A percentile compares a stretch with the other conserved stretches of the same genome.
Evolutionary conservation across 139 green algal genomes (phyloP).

Genomic region (Coelastrella sp.): DNA sequence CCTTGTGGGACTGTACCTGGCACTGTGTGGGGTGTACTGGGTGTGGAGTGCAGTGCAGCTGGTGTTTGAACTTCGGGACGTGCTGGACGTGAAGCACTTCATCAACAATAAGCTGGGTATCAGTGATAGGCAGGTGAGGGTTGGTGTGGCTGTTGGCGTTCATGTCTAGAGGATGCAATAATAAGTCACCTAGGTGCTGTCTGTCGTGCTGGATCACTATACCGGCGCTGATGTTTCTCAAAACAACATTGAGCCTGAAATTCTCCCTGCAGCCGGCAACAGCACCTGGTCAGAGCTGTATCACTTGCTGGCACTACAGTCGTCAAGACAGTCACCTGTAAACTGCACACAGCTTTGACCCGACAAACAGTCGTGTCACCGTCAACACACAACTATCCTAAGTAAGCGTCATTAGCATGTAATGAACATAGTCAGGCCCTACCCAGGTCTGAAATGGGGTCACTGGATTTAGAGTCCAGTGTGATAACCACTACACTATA

Average conservation of each 20-base stretch:
- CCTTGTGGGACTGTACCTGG: conserved; percentile 78
- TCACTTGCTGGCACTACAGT: background rate
- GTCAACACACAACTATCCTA: too few relatives aligned
- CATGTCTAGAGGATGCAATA: background rate
- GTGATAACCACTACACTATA: conserved; percentile 35
- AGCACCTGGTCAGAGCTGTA: background rate
- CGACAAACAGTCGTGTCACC: too few relatives aligned
- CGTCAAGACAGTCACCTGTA: too few relatives aligned
- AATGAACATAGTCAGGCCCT: background rate
- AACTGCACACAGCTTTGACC: too few relatives aligned
- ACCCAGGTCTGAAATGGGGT: conserved; percentile 29
- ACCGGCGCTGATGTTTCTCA: too few relatives aligned
- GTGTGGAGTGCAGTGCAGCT: conserved; percentile 65
- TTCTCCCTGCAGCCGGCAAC: too few relatives aligned
- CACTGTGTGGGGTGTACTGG: conserved; percentile 73
- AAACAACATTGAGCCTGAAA: too few relatives aligned
- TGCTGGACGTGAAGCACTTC: conserved; percentile 77
- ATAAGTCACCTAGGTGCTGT: background rate
- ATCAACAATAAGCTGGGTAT: conserved; percentile 79
- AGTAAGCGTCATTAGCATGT: too few relatives aligned
- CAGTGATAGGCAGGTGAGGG: conserved; percentile 68
- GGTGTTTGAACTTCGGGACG: conserved; percentile 63
- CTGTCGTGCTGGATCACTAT: too few relatives aligned
- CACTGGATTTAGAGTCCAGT: conserved; percentile 36
- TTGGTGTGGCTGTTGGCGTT: background rate